Evolutionary conservation across 139 green algal species (phyloP).

Genomic region (Desmodesmus armatus): DNA sequence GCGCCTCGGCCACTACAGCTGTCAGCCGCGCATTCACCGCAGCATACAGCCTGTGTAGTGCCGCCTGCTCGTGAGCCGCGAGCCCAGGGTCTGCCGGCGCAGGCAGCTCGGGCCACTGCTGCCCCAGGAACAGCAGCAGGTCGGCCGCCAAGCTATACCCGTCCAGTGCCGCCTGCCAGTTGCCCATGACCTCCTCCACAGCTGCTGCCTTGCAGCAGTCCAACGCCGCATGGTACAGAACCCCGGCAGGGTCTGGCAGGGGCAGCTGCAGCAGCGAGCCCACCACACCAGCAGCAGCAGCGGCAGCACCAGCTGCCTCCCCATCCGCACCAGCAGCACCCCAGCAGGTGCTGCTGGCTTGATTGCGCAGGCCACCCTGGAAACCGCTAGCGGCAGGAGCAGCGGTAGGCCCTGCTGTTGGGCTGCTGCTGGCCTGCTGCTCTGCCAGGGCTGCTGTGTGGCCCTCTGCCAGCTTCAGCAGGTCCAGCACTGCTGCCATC

Average conservation of each 20-base stretch:
- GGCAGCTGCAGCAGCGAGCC: slow-evolving; percentile 6
- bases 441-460: no score
- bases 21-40: slow-evolving; percentile 56
- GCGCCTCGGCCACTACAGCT: slow-evolving; percentile 7
- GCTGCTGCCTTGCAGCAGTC: slow-evolving; percentile 51
- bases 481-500: slow-evolving; percentile 7
- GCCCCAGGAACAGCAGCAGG: slow-evolving; percentile 60
- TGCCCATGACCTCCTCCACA: slow-evolving; percentile 73
- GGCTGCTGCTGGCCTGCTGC: neutral
- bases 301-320: neutral
- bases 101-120: slow-evolving; percentile 39
- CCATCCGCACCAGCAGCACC: neutral
- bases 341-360: slow-evolving; percentile 34
- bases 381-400: neutral
- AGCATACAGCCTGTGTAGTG: slow-evolving; percentile 50
- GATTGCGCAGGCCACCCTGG: neutral
- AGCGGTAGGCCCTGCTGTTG: neutral
- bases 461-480: neutral
- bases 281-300: no score
- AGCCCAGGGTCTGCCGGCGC: slow-evolving; percentile 31
- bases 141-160: slow-evolving; percentile 59
- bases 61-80: neutral
- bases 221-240: slow-evolving; percentile 31
- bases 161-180: slow-evolving; percentile 39
- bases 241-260: slow-evolving; percentile 11